Evolutionary conservation across 805 yeast species (phyloP), one percentile per base, ranked within the genome.

Genomic region (Kodamaea jinghongensis): DNA sequence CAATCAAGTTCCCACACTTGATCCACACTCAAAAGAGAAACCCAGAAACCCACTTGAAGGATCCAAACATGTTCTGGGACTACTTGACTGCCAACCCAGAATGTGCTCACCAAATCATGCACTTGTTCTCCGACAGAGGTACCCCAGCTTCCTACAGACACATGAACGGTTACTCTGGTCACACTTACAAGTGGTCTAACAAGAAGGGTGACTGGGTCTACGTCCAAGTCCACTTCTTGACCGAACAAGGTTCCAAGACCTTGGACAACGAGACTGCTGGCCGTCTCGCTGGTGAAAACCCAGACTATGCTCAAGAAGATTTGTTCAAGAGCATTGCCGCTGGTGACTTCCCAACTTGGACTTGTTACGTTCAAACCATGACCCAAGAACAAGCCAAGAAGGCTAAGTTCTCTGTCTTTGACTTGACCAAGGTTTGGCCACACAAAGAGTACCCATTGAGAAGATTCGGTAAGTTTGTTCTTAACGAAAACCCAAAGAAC

Each of bases 141-240:
- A 84, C 91, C 36, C 93, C 93, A 17, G 76, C 79, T 29, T 73
- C 81, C 20, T 78, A 71, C 67, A 74, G 93, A 67, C 78, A 79
- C 56, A 85, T 85, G 91, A 75, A 85, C 65, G 91, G 91, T 52
- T 85, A 80, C 67, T 83, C 91, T 16, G 91, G 90, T 40, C 95
- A 85, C 67, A 76, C 90, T 26, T 85, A 83, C 67, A 85, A 85
- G 67, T 83, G 88, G 89, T 70, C 81, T 47, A 82, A 80, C 63
- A 71, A 75, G 52, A 71, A 81, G 50, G 90, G 90, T 49, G 85
- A 82, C 43, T 83, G 88, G 86, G 65, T 60, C 49, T 85, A 83
- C 57, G 87, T 85, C 34, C 91, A 85, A 67, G 85, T 85, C 46
- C 93, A 85, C 63, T 73, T 84, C 57, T 70, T 72, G 43, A 46